Evolutionary conservation across 352 stramenopile species (phyloP).

Genomic region (Globisporangium parvum): DNA sequence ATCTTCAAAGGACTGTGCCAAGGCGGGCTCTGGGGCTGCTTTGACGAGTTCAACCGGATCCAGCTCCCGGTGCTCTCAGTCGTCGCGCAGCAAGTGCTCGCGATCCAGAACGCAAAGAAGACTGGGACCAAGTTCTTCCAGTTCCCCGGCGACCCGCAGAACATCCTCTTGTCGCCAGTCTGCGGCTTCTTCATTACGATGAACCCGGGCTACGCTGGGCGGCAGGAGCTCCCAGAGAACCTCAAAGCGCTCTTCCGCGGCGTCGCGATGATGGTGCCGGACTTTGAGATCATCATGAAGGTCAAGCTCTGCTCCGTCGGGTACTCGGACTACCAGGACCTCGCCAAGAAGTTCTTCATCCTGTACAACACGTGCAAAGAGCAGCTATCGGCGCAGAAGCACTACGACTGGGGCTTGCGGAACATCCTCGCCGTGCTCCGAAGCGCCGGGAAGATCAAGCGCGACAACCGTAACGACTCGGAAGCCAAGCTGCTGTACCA

Average conservation of each 20-base stretch:
- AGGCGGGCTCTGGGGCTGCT: conserved; percentile 96
- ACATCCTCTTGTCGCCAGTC: conserved; percentile 93
- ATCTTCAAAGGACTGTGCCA: conserved; percentile 98
- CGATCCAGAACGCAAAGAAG: conserved; percentile 98
- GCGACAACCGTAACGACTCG: conserved; percentile 83
- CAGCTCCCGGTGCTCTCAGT: conserved; percentile 95
- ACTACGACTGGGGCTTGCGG: conserved; percentile 90
- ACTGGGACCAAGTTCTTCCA: conserved; percentile 94
- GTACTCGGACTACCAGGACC: conserved; percentile 91
- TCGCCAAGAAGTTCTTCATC: conserved; percentile 91
- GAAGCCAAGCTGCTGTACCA: conserved; percentile 87
- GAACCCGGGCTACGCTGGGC: conserved; percentile 98
- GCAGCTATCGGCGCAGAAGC: conserved; percentile 88
- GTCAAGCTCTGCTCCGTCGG: conserved; percentile 92
- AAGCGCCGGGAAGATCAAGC: conserved; percentile 89
- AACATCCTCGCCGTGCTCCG: conserved; percentile 89
- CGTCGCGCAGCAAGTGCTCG: conserved; percentile 96
- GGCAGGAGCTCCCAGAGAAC: conserved; percentile 98
- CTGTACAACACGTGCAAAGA: conserved; percentile 91
- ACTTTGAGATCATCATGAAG: conserved; percentile 95
- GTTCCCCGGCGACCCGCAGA: conserved; percentile 97
- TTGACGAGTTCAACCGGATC: conserved; percentile 99
- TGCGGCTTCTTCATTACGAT: conserved; percentile 99
- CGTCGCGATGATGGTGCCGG: conserved; percentile 91
- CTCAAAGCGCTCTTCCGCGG: conserved; percentile 93